These are phyloP conservation scores for Rosa chinensis DNA, from an alignment of 306 rosid genomes.

Conservation along the genomic window DNA sequence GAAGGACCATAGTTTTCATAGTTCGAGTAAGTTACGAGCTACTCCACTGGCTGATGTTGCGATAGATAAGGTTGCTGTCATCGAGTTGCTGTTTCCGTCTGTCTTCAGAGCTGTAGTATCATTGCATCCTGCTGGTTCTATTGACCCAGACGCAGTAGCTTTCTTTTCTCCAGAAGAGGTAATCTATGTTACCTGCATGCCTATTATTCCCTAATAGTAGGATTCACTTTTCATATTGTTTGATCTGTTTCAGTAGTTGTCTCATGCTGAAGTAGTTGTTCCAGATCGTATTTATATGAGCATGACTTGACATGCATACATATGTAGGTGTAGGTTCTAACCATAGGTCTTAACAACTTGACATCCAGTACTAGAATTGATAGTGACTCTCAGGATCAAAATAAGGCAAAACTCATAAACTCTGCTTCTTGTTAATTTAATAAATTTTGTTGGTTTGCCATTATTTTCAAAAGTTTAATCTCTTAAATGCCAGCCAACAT, in stretches of 20 bases:
- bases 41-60: slow-evolving; percentile 49
- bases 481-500: background rate
- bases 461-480: background rate
- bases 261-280: background rate
- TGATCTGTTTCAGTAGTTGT: background rate
- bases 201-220: slow-evolving; percentile 2
- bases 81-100: slow-evolving; percentile 67
- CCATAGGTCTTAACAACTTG: background rate
- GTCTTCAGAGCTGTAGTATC: slow-evolving; percentile 79
- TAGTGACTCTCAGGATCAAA: background rate
- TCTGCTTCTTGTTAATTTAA: background rate
- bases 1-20: slow-evolving; percentile 55
- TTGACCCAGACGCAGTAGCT: slow-evolving; percentile 81
- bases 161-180: slow-evolving; percentile 98
- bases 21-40: slow-evolving; percentile 58
- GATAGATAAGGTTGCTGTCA: slow-evolving; percentile 65
- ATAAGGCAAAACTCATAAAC: background rate
- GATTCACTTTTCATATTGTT: slow-evolving; percentile 8
- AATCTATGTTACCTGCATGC: slow-evolving; percentile 16
- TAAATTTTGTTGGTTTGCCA: background rate
- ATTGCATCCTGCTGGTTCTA: slow-evolving; percentile 84
- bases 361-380: background rate
- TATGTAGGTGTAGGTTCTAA: background rate
- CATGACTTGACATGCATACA: background rate
- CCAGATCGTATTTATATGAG: background rate